Evolutionary conservation across 805 yeast species (phyloP), one percentile per base, ranked within the genome.

Genomic region (Cyberlindnera sargentensis): DNA sequence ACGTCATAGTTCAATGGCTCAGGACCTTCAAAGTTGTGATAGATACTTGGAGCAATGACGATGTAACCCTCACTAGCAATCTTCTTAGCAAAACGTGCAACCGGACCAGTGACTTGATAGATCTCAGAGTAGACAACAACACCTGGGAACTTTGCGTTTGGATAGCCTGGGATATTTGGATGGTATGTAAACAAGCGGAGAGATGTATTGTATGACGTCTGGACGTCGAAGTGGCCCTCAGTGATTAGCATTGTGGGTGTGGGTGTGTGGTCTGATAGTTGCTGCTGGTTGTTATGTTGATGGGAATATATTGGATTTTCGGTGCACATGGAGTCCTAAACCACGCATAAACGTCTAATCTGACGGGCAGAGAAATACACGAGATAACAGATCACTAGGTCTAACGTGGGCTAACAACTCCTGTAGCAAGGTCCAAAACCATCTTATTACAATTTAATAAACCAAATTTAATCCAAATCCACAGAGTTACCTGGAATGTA

Each of bases 61-160:
- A 84, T 79, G 61, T 75, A 84, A 0, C 95, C 95, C 57, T 81
- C 83, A 24, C 86, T 79, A 1, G 91, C 91, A 55, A 84, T 84
- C 51, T 75, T 80, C 53, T 81, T 81, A 29, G 87, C 91, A 57
- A 84, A 80, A 48, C 93, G 67, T 5, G 84, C 66, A 28, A 84
- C 95, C 4, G 95, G 93, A 0, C 95, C 95, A 6, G 87, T 80
- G 11, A 70, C 91, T 62, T 85, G 95, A 62, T 84, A 84, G 51
- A 84, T 84, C 61, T 84, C 95, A 43, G 86, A 78, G 64, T 78
- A 84, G 11, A 84, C 86, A 31, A 85, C 63, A 3, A 85, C 93
- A 34, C 84, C 95, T 1, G 95, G 93, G 57, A 84, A 84, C 57
- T 78, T 80, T 44, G 85, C 93, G 34, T 71, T 63, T n/a, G 93